A percentile compares a stretch with the other conserved stretches of the same genome.
These are phyloP conservation scores for Gamarada debralockiae DNA, from an alignment of 495 filamentous ascomycete genomes.

Conservation along the genomic window DNA sequence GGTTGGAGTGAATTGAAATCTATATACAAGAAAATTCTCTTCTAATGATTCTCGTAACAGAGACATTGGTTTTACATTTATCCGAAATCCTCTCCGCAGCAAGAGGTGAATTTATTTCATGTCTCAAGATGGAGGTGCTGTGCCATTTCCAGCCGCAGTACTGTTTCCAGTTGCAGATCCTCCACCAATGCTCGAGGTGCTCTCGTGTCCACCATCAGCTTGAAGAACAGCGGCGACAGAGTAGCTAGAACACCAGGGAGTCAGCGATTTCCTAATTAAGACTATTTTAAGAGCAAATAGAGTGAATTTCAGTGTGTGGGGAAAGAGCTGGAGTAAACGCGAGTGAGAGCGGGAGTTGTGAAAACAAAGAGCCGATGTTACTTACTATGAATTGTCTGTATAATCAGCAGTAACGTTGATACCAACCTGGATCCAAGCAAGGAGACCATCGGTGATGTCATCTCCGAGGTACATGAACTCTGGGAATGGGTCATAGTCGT, in stretches of 20 bases:
- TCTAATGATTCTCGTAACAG: too few species aligned
- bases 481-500: conserved; percentile 52
- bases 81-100: too few species aligned
- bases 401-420: conserved; percentile 47
- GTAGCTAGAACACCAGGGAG: conserved; percentile 36
- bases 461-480: conserved; percentile 49
- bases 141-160: conserved; percentile 3
- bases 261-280: too few species aligned
- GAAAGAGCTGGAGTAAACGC: too few species aligned
- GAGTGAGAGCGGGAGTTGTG: too few species aligned
- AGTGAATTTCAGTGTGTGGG: conserved; percentile 50
- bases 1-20: too few species aligned
- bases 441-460: conserved; percentile 44
- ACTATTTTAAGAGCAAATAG: conserved; percentile 41
- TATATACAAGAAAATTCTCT: too few species aligned
- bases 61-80: too few species aligned
- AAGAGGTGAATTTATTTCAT: too few species aligned
- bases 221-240: conserved; percentile 11
- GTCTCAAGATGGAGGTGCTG: conserved; percentile 5
- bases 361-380: too few species aligned
- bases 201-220: conserved; percentile 16
- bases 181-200: not conserved
- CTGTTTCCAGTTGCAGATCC: not conserved
- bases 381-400: too few species aligned
- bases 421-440: conserved; percentile 53